These are phyloP conservation scores for Sicyos baderoa DNA, from an alignment of 306 rosid species.

Conservation along the genomic window DNA sequence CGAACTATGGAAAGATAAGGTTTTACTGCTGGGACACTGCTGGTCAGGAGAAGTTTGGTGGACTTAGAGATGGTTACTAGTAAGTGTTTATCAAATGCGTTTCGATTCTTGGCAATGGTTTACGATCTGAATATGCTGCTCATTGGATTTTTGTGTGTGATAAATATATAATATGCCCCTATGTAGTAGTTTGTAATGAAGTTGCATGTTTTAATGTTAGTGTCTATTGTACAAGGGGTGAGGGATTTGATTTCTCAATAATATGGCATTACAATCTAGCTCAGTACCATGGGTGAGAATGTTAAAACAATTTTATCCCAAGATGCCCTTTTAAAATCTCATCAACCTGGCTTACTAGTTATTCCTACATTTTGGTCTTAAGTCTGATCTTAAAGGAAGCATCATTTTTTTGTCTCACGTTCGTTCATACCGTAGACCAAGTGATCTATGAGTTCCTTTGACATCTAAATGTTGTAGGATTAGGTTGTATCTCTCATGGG, in stretches of 20 bases:
- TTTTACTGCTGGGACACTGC: constrained; percentile 31
- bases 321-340: background rate
- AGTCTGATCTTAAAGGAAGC: background rate
- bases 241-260: background rate
- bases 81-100: background rate
- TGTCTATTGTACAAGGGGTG: background rate
- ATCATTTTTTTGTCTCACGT: background rate
- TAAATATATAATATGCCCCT: too few species aligned
- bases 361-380: too few species aligned
- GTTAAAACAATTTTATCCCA: background rate
- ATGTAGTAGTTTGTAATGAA: background rate
- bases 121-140: background rate
- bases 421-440: background rate
- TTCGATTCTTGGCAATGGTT: background rate
- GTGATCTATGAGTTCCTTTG: too few species aligned
- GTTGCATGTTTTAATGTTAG: background rate
- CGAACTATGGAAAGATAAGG: constrained; percentile 27
- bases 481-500: too few species aligned
- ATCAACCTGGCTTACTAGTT: background rate
- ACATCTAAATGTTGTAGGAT: too few species aligned
- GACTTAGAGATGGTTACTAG: constrained; percentile 29
- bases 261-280: background rate
- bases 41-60: constrained; percentile 32
- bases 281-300: background rate
- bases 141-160: too few species aligned